Conservation (phyloP, 495 filamentous ascomycete genomes). For the Rostrohypoxylon terebratum region DNA sequence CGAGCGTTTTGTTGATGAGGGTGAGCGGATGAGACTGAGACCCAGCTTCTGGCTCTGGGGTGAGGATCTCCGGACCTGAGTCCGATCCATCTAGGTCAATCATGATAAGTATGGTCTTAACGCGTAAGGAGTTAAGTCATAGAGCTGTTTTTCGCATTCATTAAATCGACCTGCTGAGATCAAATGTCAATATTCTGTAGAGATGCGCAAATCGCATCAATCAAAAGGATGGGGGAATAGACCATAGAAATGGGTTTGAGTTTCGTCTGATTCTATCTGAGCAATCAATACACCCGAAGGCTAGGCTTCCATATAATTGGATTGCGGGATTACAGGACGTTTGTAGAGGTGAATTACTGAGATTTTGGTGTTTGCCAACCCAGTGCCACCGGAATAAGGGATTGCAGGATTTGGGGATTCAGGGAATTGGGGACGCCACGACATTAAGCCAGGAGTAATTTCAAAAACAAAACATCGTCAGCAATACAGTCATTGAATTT, state of each 20-base stretch:
- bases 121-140: too few relatives aligned
- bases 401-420: constrained; percentile 47
- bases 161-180: neutral
- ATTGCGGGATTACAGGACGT: constrained; percentile 45
- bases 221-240: neutral
- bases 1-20: constrained; percentile 82
- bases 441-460: constrained; percentile 26
- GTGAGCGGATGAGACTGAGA: constrained; percentile 70
- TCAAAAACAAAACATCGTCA: constrained; percentile 10
- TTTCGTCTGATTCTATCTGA: constrained; percentile 14
- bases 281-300: constrained; percentile 12
- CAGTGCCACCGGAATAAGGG: constrained; percentile 36
- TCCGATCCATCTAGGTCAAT: constrained; percentile 44
- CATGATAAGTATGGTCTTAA: constrained; percentile 22
- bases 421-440: constrained; percentile 40
- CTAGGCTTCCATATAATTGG: constrained; percentile 28
- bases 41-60: constrained; percentile 38
- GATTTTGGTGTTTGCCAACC: constrained; percentile 17
- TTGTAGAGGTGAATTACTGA: constrained; percentile 9
- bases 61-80: constrained; percentile 42
- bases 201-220: constrained; percentile 5
- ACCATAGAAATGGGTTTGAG: constrained; percentile 25
- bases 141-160: neutral
- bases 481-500: constrained; percentile 24
- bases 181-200: neutral